Evolutionary conservation across 2,329 filamentous ascomycete species (phyloP).

Genomic region (Botryotinia convoluta): DNA sequence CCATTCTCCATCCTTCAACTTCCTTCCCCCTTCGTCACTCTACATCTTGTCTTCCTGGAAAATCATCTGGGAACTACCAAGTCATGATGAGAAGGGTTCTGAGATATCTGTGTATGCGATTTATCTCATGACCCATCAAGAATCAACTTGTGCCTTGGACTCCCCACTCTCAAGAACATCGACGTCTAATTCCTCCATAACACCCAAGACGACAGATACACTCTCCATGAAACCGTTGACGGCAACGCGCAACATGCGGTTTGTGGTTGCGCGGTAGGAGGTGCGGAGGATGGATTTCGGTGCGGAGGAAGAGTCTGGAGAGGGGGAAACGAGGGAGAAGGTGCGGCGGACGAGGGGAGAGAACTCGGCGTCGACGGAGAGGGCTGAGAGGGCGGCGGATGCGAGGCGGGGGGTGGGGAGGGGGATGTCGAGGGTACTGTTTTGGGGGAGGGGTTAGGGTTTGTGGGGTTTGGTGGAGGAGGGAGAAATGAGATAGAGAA

Average conservation of each 20-base stretch:
- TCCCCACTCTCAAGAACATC: constrained; percentile 62
- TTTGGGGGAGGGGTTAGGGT: neutral
- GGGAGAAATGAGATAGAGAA: too few species aligned
- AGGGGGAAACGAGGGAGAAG: constrained; percentile 55
- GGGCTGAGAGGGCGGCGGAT: constrained; percentile 67
- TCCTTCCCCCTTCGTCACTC: neutral
- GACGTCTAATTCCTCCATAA: constrained; percentile 86
- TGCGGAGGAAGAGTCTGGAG: neutral
- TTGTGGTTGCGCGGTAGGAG: constrained; percentile 79
- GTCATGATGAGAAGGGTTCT: neutral
- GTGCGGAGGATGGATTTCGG: constrained; percentile 26
- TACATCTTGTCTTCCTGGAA: neutral
- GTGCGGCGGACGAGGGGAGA: constrained; percentile 76
- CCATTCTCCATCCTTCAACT: neutral
- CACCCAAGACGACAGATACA: constrained; percentile 75
- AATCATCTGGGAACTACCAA: neutral
- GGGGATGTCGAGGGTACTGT: constrained; percentile 47
- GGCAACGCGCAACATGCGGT: constrained; percentile 92
- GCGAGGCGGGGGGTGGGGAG: constrained; percentile 80
- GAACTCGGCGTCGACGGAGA: constrained; percentile 85
- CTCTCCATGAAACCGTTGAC: constrained; percentile 97
- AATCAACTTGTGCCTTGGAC: neutral
- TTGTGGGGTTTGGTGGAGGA: neutral
- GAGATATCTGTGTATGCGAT: neutral
- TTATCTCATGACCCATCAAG: neutral